These are phyloP conservation scores for Orbilia blumenaviensis DNA, from an alignment of 2,329 filamentous ascomycete species.

Conservation along the genomic window DNA sequence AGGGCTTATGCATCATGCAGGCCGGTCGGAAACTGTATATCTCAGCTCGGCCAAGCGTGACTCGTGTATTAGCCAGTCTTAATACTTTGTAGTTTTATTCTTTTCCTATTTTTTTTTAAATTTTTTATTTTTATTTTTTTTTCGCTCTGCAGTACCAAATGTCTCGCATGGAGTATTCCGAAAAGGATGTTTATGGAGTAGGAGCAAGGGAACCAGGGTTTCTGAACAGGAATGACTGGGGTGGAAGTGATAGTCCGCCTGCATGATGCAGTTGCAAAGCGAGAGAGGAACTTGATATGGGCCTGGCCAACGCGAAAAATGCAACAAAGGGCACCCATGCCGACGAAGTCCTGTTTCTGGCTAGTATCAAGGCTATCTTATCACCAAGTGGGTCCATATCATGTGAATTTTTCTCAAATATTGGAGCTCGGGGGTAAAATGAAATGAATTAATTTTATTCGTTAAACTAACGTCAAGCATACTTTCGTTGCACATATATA, in stretches of 20 bases:
- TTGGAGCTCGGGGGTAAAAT: no score
- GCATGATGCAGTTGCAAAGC: not conserved
- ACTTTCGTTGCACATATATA: no score
- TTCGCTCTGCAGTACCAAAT: not conserved
- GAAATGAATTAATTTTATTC: no score
- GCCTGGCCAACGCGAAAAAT: constrained; percentile 22
- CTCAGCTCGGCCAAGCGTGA: no score
- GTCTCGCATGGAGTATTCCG: constrained; percentile 1
- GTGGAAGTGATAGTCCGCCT: not conserved
- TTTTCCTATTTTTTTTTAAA: no score
- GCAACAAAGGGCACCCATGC: constrained; percentile 3
- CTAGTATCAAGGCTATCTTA: not conserved
- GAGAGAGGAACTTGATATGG: not conserved
- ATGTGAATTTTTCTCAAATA: not conserved
- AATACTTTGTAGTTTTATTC: no score
- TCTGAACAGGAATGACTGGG: not conserved
- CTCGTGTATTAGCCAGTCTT: no score
- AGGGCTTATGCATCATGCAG: constrained; percentile 15
- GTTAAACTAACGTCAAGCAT: no score
- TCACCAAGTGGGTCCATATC: not conserved
- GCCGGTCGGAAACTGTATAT: not conserved
- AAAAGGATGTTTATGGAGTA: not conserved
- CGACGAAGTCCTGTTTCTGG: not conserved
- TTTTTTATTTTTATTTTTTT: no score
- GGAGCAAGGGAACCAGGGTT: not conserved